A percentile compares a stretch with the other conserved stretches of the same genome.
Evolutionary conservation across 139 green algal species (phyloP).

Genomic region (Asterochloris sp.): DNA sequence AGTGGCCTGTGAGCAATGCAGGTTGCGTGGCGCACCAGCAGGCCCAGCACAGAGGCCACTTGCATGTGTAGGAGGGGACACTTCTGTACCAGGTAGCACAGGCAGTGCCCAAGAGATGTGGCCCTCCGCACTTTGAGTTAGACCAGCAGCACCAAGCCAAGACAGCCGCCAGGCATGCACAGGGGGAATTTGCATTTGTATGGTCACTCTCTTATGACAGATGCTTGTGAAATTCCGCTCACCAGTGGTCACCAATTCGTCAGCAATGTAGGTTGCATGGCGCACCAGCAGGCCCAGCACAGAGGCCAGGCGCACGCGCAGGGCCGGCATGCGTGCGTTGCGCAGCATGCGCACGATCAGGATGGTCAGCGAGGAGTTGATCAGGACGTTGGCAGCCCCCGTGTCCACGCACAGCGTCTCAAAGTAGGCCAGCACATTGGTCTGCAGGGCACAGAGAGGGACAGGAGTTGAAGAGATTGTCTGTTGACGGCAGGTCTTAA

Average conservation of each 20-base stretch:
- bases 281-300: constrained; percentile 79
- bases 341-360: constrained; percentile 77
- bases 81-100: constrained; percentile 5
- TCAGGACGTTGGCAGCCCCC: constrained; percentile 76
- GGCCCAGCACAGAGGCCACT: constrained; percentile 55
- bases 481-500: too few species aligned
- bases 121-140: too few species aligned
- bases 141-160: too few species aligned
- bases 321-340: constrained; percentile 41
- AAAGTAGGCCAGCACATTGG: constrained; percentile 90
- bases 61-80: constrained; percentile 52
- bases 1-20: constrained; percentile 71
- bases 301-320: constrained; percentile 55
- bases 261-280: constrained; percentile 84
- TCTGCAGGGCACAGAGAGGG: constrained; percentile 24
- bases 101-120: too few species aligned
- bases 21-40: constrained; percentile 89
- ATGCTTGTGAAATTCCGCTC: too few species aligned
- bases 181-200: too few species aligned
- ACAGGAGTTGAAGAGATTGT: too few species aligned
- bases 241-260: constrained; percentile 50
- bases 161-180: too few species aligned
- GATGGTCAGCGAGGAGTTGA: constrained; percentile 79
- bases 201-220: too few species aligned
- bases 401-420: constrained; percentile 81